Percentiles rank a stretch among this genome's conserved stretches.
Evolutionary conservation across 805 yeast genomes (phyloP).

Genomic region (Zygotorulaspora danielsina): DNA sequence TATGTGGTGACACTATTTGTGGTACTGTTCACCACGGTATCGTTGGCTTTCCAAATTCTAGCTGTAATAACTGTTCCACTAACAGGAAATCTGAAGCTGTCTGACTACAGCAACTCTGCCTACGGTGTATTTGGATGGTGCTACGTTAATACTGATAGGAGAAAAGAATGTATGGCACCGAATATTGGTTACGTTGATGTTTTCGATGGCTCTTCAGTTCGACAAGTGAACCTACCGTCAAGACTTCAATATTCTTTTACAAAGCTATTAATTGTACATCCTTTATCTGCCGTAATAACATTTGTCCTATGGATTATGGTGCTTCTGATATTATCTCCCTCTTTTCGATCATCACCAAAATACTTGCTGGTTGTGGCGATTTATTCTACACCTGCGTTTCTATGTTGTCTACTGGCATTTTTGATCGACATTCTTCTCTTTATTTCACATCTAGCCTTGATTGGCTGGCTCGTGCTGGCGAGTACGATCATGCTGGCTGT

Average conservation of each 20-base stretch:
- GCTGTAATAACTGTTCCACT: slow-evolving; percentile 62
- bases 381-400: slow-evolving; percentile 62
- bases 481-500: slow-evolving; percentile 63
- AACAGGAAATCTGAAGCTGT: slow-evolving; percentile 44
- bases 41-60: slow-evolving; percentile 55
- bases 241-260: slow-evolving; percentile 57
- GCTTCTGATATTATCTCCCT: slow-evolving; percentile 39
- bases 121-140: slow-evolving; percentile 77
- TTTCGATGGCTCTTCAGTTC: slow-evolving; percentile 32
- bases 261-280: slow-evolving; percentile 60
- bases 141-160: slow-evolving; percentile 13
- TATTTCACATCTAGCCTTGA: slow-evolving; percentile 68
- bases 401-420: slow-evolving; percentile 67
- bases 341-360: slow-evolving; percentile 36
- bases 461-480: slow-evolving; percentile 79
- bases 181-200: slow-evolving; percentile 23
- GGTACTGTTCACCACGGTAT: slow-evolving; percentile 38
- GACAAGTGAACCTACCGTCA: slow-evolving; percentile 51
- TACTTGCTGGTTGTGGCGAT: slow-evolving; percentile 51
- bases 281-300: slow-evolving; percentile 56
- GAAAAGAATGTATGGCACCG: slow-evolving; percentile 16
- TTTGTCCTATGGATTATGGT: slow-evolving; percentile 42
- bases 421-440: slow-evolving; percentile 79
- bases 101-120: slow-evolving; percentile 44
- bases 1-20: slow-evolving; percentile 5